A percentile compares a stretch with the other conserved stretches of the same genome.
phyloP scores from a whole-genome alignment of 2,329 filamentous ascomycete species.

The Sporothrix euskadiensis region DNA sequence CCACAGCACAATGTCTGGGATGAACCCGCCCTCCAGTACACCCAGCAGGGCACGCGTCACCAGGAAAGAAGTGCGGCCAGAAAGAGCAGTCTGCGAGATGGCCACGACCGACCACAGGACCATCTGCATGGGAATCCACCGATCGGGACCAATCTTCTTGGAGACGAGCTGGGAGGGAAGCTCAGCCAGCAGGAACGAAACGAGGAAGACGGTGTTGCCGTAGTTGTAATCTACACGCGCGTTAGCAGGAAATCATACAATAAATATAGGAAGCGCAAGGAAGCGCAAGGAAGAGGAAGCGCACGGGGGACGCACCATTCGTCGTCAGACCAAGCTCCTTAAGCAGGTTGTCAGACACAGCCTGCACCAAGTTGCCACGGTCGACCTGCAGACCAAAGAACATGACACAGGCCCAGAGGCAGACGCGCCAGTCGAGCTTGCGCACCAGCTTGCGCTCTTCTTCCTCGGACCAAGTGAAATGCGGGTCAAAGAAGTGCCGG shows the following conservation, averaged over 20 bases:
- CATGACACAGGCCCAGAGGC: constrained; percentile 54
- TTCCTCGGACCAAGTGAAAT: constrained; percentile 52
- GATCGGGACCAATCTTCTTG: constrained; percentile 49
- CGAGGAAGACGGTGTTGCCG: constrained; percentile 56
- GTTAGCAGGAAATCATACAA: background rate
- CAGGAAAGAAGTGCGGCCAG: constrained; percentile 38
- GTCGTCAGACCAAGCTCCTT: constrained; percentile 50
- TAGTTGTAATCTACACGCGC: constrained; percentile 50
- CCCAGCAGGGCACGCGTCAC: constrained; percentile 40
- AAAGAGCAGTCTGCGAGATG: constrained; percentile 39
- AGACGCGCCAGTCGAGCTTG: constrained; percentile 47
- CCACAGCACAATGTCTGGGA: constrained; percentile 41
- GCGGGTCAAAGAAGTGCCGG: constrained; percentile 55
- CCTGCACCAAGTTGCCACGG: constrained; percentile 59
- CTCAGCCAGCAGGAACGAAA: constrained; percentile 58
- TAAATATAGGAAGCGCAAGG: no score
- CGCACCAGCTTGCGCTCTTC: constrained; percentile 57
- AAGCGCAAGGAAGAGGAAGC: no score
- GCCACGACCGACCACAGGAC: constrained; percentile 41
- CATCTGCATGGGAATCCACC: constrained; percentile 44
- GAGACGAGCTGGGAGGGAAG: constrained; percentile 61
- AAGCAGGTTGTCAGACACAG: constrained; percentile 62
- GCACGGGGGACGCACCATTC: constrained; percentile 40
- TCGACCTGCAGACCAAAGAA: constrained; percentile 65
- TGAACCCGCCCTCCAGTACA: constrained; percentile 41